A percentile compares a stretch with the other conserved stretches of the same genome.
Conservation (phyloP, 2,329 filamentous ascomycete species). For the Magnaporthiopsis rhizophila region DNA sequence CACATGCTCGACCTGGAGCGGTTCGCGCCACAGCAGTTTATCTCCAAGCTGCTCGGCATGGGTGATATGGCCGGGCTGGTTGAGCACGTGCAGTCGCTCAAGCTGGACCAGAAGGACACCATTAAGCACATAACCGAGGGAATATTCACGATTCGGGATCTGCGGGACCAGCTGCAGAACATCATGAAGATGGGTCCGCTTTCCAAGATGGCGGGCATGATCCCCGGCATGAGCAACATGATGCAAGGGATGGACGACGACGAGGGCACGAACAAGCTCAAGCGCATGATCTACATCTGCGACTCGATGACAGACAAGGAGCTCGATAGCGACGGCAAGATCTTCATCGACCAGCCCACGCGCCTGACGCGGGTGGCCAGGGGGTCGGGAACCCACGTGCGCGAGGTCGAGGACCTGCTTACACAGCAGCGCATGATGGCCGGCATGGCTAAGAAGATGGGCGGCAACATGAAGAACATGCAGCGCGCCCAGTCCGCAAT, state of each 20-base stretch:
- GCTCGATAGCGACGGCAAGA: constrained; percentile 88
- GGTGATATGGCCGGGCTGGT: constrained; percentile 92
- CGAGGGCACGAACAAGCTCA: constrained; percentile 85
- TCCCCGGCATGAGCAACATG: constrained; percentile 86
- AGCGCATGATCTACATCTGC: constrained; percentile 98
- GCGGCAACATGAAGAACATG: constrained; percentile 96
- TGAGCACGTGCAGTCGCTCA: constrained; percentile 92
- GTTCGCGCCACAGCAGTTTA: constrained; percentile 87
- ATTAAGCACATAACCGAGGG: constrained; percentile 98
- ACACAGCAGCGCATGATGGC: constrained; percentile 99
- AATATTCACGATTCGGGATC: constrained; percentile 89
- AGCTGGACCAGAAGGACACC: constrained; percentile 95
- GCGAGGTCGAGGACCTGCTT: constrained; percentile 91
- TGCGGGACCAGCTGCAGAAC: constrained; percentile 90
- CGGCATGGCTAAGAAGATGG: constrained; percentile 98
- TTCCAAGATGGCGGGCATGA: constrained; percentile 98
- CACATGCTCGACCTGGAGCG: constrained; percentile 92
- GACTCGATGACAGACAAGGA: constrained; percentile 97
- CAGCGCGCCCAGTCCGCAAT: constrained; percentile 86
- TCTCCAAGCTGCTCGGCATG: constrained; percentile 92
- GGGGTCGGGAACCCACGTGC: constrained; percentile 83
- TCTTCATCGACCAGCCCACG: constrained; percentile 85
- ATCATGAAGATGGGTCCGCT: constrained; percentile 99
- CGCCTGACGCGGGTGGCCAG: constrained; percentile 87
- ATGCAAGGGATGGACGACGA: constrained; percentile 97